These are phyloP conservation scores for Aspergillus aculeatus DNA, from an alignment of 2,329 filamentous ascomycete genomes.

Conservation along the genomic window DNA sequence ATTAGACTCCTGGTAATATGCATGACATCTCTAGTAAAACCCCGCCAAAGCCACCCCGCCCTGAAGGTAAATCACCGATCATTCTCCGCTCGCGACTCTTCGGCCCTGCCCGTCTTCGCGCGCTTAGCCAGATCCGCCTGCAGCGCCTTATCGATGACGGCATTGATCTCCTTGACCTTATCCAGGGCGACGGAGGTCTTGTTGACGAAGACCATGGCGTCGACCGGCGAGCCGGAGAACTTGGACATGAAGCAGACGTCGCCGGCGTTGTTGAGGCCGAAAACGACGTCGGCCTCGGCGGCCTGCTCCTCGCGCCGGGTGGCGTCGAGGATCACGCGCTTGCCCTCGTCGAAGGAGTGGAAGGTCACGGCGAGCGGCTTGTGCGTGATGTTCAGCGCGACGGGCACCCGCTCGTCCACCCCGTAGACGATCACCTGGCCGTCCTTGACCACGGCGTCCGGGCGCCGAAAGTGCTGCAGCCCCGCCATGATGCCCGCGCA, in stretches of 20 bases:
- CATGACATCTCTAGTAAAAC: background rate
- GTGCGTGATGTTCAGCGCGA: constrained; percentile 86
- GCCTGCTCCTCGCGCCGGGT: constrained; percentile 51
- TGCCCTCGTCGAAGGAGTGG: constrained; percentile 65
- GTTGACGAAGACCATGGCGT: constrained; percentile 73
- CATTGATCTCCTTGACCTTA: constrained; percentile 78
- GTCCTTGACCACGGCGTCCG: constrained; percentile 82
- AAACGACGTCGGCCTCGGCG: constrained; percentile 66
- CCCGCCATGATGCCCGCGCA: constrained; percentile 87
- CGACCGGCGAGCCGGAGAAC: constrained; percentile 77
- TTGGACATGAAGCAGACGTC: constrained; percentile 92
- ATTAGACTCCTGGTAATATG: background rate
- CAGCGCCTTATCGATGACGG: constrained; percentile 69
- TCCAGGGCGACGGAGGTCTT: constrained; percentile 72
- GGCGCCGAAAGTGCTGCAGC: constrained; percentile 85
- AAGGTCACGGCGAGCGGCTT: constrained; percentile 90
- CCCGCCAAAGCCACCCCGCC: background rate
- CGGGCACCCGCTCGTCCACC: constrained; percentile 80
- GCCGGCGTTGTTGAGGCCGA: constrained; percentile 84
- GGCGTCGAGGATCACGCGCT: constrained; percentile 46
- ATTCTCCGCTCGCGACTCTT: constrained; percentile 82
- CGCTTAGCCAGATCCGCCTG: constrained; percentile 69
- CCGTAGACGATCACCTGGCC: constrained; percentile 83
- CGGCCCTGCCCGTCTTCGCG: constrained; percentile 69
- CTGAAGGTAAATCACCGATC: constrained; percentile 57